These are phyloP conservation scores for Primulina tabacum DNA, from an alignment of 257 asterid genomes.

Conservation along the genomic window DNA sequence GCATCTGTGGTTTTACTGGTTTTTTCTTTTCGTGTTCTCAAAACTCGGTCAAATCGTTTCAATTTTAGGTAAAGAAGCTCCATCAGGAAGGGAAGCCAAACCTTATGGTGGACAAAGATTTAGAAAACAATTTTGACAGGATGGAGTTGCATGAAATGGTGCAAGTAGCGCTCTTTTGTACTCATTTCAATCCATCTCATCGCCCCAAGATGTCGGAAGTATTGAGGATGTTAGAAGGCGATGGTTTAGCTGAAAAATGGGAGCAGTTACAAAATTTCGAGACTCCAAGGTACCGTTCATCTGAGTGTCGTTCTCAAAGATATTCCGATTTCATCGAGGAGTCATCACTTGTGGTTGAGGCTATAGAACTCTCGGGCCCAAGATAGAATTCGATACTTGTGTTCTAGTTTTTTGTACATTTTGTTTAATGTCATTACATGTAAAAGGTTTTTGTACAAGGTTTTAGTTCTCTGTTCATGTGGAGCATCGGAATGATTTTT, in stretches of 20 bases:
- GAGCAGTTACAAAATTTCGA: slow-evolving; percentile 68
- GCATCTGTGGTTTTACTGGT: not conserved
- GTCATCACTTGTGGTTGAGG: slow-evolving; percentile 77
- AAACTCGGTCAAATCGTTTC: not conserved
- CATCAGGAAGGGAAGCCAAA: slow-evolving; percentile 76
- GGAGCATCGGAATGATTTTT: too few relatives aligned
- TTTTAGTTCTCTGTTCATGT: too few relatives aligned
- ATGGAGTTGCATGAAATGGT: slow-evolving; percentile 81
- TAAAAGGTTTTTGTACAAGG: too few relatives aligned
- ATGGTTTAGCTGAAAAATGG: slow-evolving; percentile 87
- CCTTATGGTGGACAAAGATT: slow-evolving; percentile 65
- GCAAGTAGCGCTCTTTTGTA: slow-evolving; percentile 78
- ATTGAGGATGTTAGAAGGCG: slow-evolving; percentile 92
- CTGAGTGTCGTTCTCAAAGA: slow-evolving; percentile 56
- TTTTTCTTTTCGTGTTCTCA: too few relatives aligned
- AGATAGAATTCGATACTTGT: slow-evolving; percentile 44
- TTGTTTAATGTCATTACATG: too few relatives aligned
- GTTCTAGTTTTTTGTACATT: not conserved
- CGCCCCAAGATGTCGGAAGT: slow-evolving; percentile 95
- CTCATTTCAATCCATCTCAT: slow-evolving; percentile 70
- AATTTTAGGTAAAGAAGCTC: slow-evolving; percentile 66
- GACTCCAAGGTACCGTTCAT: slow-evolving; percentile 50
- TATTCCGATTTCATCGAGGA: slow-evolving; percentile 80
- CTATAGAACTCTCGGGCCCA: slow-evolving; percentile 94
- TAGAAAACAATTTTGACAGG: slow-evolving; percentile 53